A percentile compares a stretch with the other conserved stretches of the same genome.
These are phyloP conservation scores for Fomitopsis pinicola DNA, from an alignment of 1,284 basidiomycete genomes.

Conservation along the genomic window DNA sequence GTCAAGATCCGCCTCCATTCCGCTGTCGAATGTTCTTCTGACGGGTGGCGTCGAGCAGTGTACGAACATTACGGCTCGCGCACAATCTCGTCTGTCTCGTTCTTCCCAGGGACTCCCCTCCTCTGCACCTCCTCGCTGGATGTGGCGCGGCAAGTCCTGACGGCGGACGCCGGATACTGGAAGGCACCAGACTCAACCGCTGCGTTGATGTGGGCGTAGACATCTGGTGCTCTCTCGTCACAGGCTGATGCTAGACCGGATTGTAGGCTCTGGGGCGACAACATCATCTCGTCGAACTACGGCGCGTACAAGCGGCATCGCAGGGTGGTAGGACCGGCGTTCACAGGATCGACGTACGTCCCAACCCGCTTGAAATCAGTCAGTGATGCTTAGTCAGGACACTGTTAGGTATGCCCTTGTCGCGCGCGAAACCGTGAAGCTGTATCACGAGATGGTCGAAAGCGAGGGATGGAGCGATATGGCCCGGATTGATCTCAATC, in stretches of 20 bases:
- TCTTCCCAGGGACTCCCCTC: constrained; percentile 1
- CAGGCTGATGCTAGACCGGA: too few relatives aligned
- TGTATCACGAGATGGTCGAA: constrained; percentile 6
- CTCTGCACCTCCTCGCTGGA: constrained; percentile 7
- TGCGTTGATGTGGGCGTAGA: background rate
- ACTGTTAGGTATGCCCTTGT: constrained; percentile 1
- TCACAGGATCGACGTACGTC: constrained; percentile 5
- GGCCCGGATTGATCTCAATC: background rate
- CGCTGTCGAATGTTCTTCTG: too few relatives aligned
- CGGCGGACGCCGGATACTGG: background rate
- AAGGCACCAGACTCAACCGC: background rate
- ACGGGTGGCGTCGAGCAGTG: background rate
- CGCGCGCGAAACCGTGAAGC: constrained; percentile 1
- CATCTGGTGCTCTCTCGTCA: background rate
- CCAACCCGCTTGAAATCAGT: background rate
- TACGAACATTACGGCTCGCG: constrained; percentile 5
- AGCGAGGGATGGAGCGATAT: constrained; percentile 2
- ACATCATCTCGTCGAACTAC: constrained; percentile 6
- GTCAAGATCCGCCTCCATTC: too few relatives aligned
- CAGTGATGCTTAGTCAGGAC: background rate
- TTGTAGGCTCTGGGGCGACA: constrained; percentile 8
- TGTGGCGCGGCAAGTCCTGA: constrained; percentile 3
- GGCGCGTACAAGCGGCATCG: constrained; percentile 8
- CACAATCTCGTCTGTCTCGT: constrained; percentile 6
- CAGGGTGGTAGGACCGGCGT: constrained; percentile 8